A percentile compares a stretch with the other conserved stretches of the same genome.
phyloP scores from a whole-genome alignment of 2,329 filamentous ascomycete species.

The Davidsoniella australis region DNA sequence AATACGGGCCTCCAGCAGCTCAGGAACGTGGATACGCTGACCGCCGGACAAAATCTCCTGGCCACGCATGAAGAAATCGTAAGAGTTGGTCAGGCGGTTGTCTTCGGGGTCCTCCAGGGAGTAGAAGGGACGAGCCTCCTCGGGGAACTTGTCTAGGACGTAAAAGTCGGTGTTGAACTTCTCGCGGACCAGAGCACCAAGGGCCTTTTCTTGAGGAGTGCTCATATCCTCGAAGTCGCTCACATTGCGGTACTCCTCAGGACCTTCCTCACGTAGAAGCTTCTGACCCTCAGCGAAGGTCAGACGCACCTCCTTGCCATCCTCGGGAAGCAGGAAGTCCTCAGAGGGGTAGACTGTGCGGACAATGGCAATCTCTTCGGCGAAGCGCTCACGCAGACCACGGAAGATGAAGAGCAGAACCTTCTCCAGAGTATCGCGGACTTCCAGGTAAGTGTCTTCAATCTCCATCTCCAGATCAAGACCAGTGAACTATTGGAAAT shows the following conservation, averaged over 20 bases:
- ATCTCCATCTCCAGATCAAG: conserved; percentile 88
- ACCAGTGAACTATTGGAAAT: conserved; percentile 46
- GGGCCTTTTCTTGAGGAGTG: conserved; percentile 72
- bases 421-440: conserved; percentile 52
- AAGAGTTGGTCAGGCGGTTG: conserved; percentile 47
- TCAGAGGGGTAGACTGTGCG: conserved; percentile 62
- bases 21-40: conserved; percentile 73
- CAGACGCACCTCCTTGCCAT: conserved; percentile 58
- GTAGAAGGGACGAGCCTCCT: conserved; percentile 78
- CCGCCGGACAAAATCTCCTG: conserved; percentile 88
- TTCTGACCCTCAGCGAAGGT: conserved; percentile 64
- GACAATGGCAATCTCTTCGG: conserved; percentile 55
- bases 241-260: conserved; percentile 48
- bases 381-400: conserved; percentile 48
- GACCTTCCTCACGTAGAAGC: conserved; percentile 59
- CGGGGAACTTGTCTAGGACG: conserved; percentile 89
- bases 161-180: conserved; percentile 96
- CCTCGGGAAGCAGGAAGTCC: conserved; percentile 56
- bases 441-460: conserved; percentile 60
- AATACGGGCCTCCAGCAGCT: conserved; percentile 62
- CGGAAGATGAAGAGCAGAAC: conserved; percentile 68
- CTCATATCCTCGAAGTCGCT: conserved; percentile 62
- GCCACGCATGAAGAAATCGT: conserved; percentile 78
- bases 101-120: conserved; percentile 61
- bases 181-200: conserved; percentile 68